Evolutionary conservation across 805 yeast genomes (phyloP), one percentile per base, ranked within the genome.

Genomic region (Candida piceae): DNA sequence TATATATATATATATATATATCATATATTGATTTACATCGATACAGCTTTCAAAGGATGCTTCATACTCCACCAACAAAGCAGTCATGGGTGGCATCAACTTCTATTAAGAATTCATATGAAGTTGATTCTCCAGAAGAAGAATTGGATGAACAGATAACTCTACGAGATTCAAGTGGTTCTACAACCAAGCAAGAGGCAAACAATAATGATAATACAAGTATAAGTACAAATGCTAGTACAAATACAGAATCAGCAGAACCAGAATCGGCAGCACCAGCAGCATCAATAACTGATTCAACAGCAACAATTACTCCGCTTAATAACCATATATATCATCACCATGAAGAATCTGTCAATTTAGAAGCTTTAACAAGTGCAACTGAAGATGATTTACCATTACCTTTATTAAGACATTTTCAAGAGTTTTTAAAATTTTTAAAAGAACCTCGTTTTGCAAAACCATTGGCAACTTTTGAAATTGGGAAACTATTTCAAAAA

Each of bases 361-460:
- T 25, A 11, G 57, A 52, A 18, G 35, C 43, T 11, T 48, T 41
- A 16, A 43, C 48, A 18, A 29, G 29, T 12, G 44, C 47, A 10
- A 30, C 36, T 7, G 41, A 47, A 32, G 49, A 50, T 11, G 57
- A 56, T 29, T 33, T 60, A 8, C 67, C 67, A 1, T 35, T 42
- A 1, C 45, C 44, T 6, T 41, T 62, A 7, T 28, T 46, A 3
- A 40, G 43, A 29, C 43, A 43, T 17, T 46, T 60, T 32, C 60
- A 58, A 26, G 39, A 31, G 2, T 62, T 61, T 28, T 40, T 55
- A 17, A 52, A 49, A 32, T 62, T 51, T 29, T 48, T 62, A 17
- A 56, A 60, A 32, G 61, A 57, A 34, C 67, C 67, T 3, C 45
- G 58, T 26, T 62, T 62, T 42, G 50, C 57, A n/a, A 52, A 55